phyloP scores from a whole-genome alignment of 495 filamentous ascomycete genomes.

The Aspergillus bertholletiae region DNA sequence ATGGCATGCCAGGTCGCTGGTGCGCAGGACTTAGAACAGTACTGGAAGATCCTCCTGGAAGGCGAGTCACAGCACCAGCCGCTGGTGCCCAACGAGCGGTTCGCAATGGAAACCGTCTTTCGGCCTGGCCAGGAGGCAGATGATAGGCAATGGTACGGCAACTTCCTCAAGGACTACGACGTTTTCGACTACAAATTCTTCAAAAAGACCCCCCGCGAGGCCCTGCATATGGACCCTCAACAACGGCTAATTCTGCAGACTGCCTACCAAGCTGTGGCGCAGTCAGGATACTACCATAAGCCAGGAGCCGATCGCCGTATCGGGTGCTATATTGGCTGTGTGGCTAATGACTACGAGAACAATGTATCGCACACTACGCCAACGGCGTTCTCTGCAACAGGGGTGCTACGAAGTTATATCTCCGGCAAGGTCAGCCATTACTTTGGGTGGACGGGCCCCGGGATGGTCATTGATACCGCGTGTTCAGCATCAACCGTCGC shows the following conservation, averaged over 20 bases:
- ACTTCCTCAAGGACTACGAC: conserved; percentile 43
- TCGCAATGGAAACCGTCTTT: conserved; percentile 26
- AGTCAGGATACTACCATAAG: conserved; percentile 36
- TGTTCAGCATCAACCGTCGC: conserved; percentile 45
- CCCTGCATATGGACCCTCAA: conserved; percentile 48
- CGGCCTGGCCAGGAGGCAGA: conserved; percentile 33
- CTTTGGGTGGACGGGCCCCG: conserved; percentile 51
- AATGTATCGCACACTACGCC: conserved; percentile 34
- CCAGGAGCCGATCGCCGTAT: conserved; percentile 13
- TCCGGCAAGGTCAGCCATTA: conserved; percentile 35
- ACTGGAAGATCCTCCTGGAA: conserved; percentile 36
- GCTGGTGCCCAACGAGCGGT: conserved; percentile 35
- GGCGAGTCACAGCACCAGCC: conserved; percentile 42
- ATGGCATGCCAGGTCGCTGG: conserved; percentile 49
- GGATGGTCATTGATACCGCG: conserved; percentile 41
- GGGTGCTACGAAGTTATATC: conserved; percentile 32
- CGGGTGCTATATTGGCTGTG: conserved; percentile 35
- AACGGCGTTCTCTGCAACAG: conserved; percentile 36
- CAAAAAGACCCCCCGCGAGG: conserved; percentile 43
- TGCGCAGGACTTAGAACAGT: conserved; percentile 43
- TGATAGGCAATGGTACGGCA: conserved; percentile 40
- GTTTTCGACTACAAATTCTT: conserved; percentile 55
- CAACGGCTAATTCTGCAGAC: conserved; percentile 47
- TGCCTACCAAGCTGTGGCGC: conserved; percentile 48
- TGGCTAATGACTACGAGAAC: conserved; percentile 32